Base-by-base conservation (phyloP, 805 yeast genomes). In the Candida ficus region DNA sequence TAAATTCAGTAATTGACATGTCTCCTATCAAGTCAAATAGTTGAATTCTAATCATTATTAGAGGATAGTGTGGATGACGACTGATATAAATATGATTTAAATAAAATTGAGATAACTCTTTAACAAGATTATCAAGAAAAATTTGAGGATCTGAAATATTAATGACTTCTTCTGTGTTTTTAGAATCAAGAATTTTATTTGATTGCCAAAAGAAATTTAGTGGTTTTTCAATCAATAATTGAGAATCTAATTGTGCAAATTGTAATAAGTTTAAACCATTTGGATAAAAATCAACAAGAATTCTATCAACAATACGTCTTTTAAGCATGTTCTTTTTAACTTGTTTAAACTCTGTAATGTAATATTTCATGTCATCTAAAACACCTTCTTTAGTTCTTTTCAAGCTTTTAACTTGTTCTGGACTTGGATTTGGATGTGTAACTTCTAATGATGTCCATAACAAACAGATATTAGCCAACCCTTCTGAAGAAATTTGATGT, bases 231-330 rank as follows among this genome's bases (percentile, higher is more conserved):
- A 83, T 73, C 33, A 83, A 63, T 33, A 73, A 53, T 48, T 80
- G 84, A 39, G 82, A 75, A 49, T 85, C 93, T 5, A 83, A 61
- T 44, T 83, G 88, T 0, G 93, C 80, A 30, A 79, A 54, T 54
- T 85, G 95, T 14, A 78, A 64, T 1, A 80, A 60, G 48, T 80
- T 81, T 32, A 82, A 56, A 0, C 88, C 88, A 6, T 59, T 50
- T 2, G 70, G 61, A 73, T 85, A 82, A 48, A 64, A 45, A 18
- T 56, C 59, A 9, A 53, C 48, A 1, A 56, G 29, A 14, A 55
- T 25, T 23, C 33, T 48, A 41, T 56, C 60, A n/a, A 53, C 42
- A 30, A 53, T 27, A 21, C 33, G 42, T 26, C 48, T 45, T 39
- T 51, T 55, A 16, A 8, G 11, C 16, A 34, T 41, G 11, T 12